Evolutionary conservation across 176 grass and related monocot genomes (phyloP).

Genomic region (Microstegium vimineum): DNA sequence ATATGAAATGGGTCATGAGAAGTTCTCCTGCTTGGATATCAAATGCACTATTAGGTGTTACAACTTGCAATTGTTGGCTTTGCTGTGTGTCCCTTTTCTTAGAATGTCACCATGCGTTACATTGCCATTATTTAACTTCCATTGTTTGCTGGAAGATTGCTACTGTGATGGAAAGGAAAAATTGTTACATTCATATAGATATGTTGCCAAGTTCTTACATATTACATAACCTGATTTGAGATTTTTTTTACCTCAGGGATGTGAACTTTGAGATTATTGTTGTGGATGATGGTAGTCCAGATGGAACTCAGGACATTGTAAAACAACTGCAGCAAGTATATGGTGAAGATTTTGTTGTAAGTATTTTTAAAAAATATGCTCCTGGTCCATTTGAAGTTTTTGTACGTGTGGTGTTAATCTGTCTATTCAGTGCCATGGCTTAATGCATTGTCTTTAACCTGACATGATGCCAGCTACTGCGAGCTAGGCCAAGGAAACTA

Average conservation of each 20-base stretch:
- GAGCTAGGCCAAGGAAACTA: slow-evolving; percentile 88
- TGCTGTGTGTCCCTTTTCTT: neutral
- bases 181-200: neutral
- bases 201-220: neutral
- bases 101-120: neutral
- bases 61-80: neutral
- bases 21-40: neutral
- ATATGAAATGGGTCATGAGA: neutral
- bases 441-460: slow-evolving; percentile 26
- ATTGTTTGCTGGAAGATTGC: neutral
- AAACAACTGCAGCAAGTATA: slow-evolving; percentile 92
- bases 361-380: slow-evolving; percentile 20
- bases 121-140: neutral
- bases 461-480: slow-evolving; percentile 53
- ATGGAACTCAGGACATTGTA: slow-evolving; percentile 95
- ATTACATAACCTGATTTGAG: neutral
- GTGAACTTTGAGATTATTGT: slow-evolving; percentile 90
- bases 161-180: neutral
- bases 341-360: slow-evolving; percentile 89
- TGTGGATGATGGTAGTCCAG: slow-evolving; percentile 95
- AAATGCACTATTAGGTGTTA: neutral
- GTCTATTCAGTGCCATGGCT: slow-evolving; percentile 1
- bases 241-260: slow-evolving; percentile 30
- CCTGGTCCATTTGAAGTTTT: neutral
- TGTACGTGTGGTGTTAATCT: neutral